Base-by-base conservation (phyloP, 352 stramenopile species). In the Phytophthora ramorum region DNA sequence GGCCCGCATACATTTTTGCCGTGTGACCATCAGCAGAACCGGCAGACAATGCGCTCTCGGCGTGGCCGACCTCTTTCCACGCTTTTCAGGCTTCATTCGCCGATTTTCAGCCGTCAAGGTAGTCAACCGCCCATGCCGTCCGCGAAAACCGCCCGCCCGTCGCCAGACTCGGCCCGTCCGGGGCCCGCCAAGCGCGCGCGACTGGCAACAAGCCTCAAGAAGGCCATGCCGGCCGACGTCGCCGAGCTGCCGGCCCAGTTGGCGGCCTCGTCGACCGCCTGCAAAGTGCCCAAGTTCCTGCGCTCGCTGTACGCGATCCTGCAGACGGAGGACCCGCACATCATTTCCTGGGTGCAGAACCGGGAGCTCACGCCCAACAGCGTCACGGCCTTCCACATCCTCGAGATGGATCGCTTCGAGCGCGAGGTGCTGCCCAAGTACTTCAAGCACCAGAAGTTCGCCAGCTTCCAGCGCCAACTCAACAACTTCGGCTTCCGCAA, bases 361-460 rank as follows among this genome's bases (percentile, higher is more conserved):
- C 54, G 81, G 4, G 77, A 87, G 49, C 76, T 93, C 28, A 80
- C 77, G 71, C 75, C 84, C 12, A 87, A 89, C 59, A 63, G 76
- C 49, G 45, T 75, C 50, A 66, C 79, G 49, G 81, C 85, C 24
- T 94, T 95, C 63, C 81, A 92, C 57, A 92, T 95, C 66, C 78
- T 93, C 13, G 76, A 85, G 54, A 83, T 89, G 72, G 57, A 74
- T 1, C 79, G 82, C 59, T 91, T 98, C 34, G 91, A 98, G 78
- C 61, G 79, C 17, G 81, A 96, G 59, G 79, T 98, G 24, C 73
- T 98, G 16, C 91, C 93, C 17, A 90, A 92, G 57, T 98, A 98
- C 75, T 98, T 98, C 63, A 98, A 97, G 58, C 92, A 98, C 66
- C 79, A 81, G 45, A 97, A 93, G 59, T 98, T 97, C 67, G 90